These are phyloP conservation scores for Inga laurina DNA, from an alignment of 306 rosid genomes.

Conservation along the genomic window DNA sequence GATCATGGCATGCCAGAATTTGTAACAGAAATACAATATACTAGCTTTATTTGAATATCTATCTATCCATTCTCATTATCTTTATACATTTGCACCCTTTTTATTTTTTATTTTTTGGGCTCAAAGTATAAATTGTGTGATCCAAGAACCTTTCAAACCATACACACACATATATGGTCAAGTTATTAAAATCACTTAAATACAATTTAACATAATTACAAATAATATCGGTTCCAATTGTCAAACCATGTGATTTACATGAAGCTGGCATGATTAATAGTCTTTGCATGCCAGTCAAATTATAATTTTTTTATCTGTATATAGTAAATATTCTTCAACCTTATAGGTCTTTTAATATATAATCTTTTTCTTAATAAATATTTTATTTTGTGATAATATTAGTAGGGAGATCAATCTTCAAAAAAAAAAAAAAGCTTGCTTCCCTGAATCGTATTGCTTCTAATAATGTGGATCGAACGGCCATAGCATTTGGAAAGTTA, in stretches of 20 bases:
- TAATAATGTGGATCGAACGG: background rate
- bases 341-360: too few relatives aligned
- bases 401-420: background rate
- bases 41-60: background rate
- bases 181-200: background rate
- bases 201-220: too few relatives aligned
- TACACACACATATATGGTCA: background rate
- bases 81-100: too few relatives aligned
- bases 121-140: background rate
- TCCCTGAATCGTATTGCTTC: background rate
- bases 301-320: too few relatives aligned
- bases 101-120: too few relatives aligned
- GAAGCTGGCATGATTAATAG: too few relatives aligned
- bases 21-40: background rate
- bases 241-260: too few relatives aligned
- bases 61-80: background rate
- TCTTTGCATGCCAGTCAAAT: too few relatives aligned
- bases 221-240: too few relatives aligned
- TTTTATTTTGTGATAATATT: too few relatives aligned
- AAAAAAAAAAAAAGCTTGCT: background rate
- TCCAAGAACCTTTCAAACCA: slow-evolving; percentile 42
- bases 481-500: background rate
- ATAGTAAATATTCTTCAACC: too few relatives aligned
- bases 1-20: background rate
- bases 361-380: background rate